These are phyloP conservation scores for Cladophialophora psammophila DNA, from an alignment of 2,329 filamentous ascomycete species.

Conservation along the genomic window DNA sequence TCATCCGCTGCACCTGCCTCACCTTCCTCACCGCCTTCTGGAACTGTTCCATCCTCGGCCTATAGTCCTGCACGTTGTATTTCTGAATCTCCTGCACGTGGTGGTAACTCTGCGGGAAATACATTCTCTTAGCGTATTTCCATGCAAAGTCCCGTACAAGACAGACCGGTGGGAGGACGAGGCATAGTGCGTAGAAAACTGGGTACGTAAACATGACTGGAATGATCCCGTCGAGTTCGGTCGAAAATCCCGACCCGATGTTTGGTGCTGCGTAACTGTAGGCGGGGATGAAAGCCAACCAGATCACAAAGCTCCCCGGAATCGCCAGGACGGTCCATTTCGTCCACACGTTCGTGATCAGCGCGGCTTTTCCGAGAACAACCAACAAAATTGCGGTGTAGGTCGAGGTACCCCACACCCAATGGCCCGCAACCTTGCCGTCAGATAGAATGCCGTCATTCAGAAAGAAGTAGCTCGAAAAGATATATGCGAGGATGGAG, in stretches of 20 bases:
- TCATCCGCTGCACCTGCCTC: conserved; percentile 97
- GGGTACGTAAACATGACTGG: conserved; percentile 80
- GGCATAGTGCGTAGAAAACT: conserved; percentile 88
- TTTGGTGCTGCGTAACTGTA: conserved; percentile 88
- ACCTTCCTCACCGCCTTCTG: conserved; percentile 99
- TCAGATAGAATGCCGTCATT: conserved; percentile 79
- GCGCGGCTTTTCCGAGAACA: conserved; percentile 89
- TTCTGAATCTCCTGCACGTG: conserved; percentile 99
- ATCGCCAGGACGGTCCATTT: conserved; percentile 97
- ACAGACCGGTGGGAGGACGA: conserved; percentile 81
- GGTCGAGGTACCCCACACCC: conserved; percentile 96
- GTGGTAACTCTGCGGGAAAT: conserved; percentile 92
- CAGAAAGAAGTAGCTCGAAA: conserved; percentile 80
- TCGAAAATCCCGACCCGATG: conserved; percentile 75
- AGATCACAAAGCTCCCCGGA: conserved; percentile 88
- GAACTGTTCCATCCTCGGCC: conserved; percentile 99
- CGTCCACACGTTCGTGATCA: conserved; percentile 98
- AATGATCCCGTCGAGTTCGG: conserved; percentile 84
- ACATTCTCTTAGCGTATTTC: conserved; percentile 99
- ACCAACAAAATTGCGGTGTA: conserved; percentile 95
- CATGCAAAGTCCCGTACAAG: conserved; percentile 88
- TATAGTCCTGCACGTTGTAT: conserved; percentile 99
- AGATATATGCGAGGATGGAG: conserved; percentile 89
- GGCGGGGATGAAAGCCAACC: conserved; percentile 86
- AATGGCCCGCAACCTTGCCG: conserved; percentile 86